Conservation (phyloP, 257 asterid genomes). For the Lycium ferocissimum region DNA sequence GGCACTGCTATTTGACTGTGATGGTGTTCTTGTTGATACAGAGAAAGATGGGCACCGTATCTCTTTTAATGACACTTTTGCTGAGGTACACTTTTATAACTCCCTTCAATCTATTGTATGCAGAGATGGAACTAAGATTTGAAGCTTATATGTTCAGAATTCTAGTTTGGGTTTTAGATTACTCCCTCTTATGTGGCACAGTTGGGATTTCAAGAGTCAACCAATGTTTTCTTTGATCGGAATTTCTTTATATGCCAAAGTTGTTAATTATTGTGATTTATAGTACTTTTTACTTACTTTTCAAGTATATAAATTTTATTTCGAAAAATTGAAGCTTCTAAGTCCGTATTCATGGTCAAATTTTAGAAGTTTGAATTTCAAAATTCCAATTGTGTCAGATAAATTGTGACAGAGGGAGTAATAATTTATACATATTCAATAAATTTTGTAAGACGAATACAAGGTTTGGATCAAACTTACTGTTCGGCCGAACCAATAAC, state of each 20-base stretch:
- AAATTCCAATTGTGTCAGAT: too few species aligned
- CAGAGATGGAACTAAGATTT: not conserved
- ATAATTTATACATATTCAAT: not conserved
- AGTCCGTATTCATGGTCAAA: too few species aligned
- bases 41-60: constrained; percentile 99
- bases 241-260: too few species aligned
- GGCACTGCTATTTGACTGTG: constrained; percentile 94
- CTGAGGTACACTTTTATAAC: constrained; percentile 53
- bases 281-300: too few species aligned
- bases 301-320: too few species aligned
- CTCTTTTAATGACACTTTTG: constrained; percentile 92
- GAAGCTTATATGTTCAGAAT: not conserved
- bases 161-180: not conserved
- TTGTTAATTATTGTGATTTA: too few species aligned
- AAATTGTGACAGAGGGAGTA: too few species aligned
- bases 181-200: too few species aligned
- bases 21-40: constrained; percentile 96
- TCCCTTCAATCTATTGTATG: not conserved
- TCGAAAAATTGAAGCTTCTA: too few species aligned
- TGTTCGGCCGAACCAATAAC: not conserved
- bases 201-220: too few species aligned
- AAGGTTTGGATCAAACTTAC: not conserved
- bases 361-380: too few species aligned
- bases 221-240: too few species aligned
- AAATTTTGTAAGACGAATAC: not conserved